Evolutionary conservation across 192 early-diverging fungal genomes (phyloP), one percentile per base, ranked within the genome.

Genomic region (Backusella westeae): DNA sequence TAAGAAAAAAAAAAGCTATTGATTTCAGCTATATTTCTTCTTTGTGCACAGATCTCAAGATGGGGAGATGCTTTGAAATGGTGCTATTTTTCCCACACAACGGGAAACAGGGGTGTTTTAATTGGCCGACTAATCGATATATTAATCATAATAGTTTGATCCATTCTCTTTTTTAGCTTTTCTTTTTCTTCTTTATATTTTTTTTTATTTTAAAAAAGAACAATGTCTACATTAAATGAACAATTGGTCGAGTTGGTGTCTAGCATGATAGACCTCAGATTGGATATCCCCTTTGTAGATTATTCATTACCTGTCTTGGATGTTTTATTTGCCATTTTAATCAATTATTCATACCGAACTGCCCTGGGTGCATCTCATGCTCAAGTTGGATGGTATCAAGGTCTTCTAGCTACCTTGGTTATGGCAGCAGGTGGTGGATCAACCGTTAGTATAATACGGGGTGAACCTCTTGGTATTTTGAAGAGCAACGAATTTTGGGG

Each of bases 321-420:
- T 42, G 42, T 75, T 10, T n/a, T 75, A 12, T 75, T 75, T 67
- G 74, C 74, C 5, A n/a, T 75, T 32, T 44, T 75, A 17, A 75
- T 75, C 38, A 75, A 76, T 21, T 76, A 76, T 42, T 69, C 75
- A 12, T 76, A 76, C 56, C 75, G 75, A 42, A 52, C 68, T 29
- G 68, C 68, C 17, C 26, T 76, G n/a, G 67, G 75, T 23, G 76
- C 46, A 15, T 73, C 44, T 23, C 81, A 82, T 70, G 67, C 44
- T n/a, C 76, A 71, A 56, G 72, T 82, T 71, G 81, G 76, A 10
- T 82, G 81, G 81, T 63, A 71, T 8, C 81, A 82, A 44, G 81
- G 81, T 67, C 46, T 78, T n/a, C 26, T 82, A 32, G 81, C 81
- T 29, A 77, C 76, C 7, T 19, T 75, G 17, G 73, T 82, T 14